Evolutionary conservation across 2,329 filamentous ascomycete species (phyloP).

Genomic region (Fusarium torreyae): DNA sequence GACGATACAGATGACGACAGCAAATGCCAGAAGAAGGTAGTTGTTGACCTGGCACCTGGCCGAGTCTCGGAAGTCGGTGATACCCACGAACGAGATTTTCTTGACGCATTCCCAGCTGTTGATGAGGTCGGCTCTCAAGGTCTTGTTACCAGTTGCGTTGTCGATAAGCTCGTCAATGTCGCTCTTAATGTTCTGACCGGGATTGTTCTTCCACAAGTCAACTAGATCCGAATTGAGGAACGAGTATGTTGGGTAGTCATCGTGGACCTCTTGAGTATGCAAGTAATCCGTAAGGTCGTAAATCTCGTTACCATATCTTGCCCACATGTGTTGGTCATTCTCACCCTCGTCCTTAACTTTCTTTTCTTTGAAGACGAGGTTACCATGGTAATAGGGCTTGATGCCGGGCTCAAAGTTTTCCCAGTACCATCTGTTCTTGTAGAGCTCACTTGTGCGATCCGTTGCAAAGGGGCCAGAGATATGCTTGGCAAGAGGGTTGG

Average conservation of each 20-base stretch:
- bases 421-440: conserved; percentile 82
- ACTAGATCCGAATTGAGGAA: conserved; percentile 81
- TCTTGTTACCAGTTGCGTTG: conserved; percentile 65
- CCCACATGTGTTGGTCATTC: conserved; percentile 81
- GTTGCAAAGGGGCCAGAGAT: conserved; percentile 74
- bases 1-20: conserved; percentile 84
- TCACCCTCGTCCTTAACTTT: conserved; percentile 76
- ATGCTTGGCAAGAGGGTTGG: conserved; percentile 71
- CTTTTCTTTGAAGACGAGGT: conserved; percentile 79
- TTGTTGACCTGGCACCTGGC: conserved; percentile 89
- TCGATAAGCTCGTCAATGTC: conserved; percentile 71
- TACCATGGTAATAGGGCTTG: conserved; percentile 87
- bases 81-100: conserved; percentile 86
- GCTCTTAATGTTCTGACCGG: conserved; percentile 83
- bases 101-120: conserved; percentile 86
- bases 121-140: conserved; percentile 64
- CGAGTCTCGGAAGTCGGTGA: conserved; percentile 84
- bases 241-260: conserved; percentile 70
- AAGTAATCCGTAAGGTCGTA: conserved; percentile 97
- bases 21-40: conserved; percentile 89
- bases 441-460: conserved; percentile 70
- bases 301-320: conserved; percentile 80
- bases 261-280: conserved; percentile 75
- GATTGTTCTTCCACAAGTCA: conserved; percentile 79
- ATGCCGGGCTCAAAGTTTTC: conserved; percentile 82